A percentile compares a stretch with the other conserved stretches of the same genome.
Evolutionary conservation across 2,329 filamentous ascomycete species (phyloP).

Genomic region (Hyphodiscus sp.): DNA sequence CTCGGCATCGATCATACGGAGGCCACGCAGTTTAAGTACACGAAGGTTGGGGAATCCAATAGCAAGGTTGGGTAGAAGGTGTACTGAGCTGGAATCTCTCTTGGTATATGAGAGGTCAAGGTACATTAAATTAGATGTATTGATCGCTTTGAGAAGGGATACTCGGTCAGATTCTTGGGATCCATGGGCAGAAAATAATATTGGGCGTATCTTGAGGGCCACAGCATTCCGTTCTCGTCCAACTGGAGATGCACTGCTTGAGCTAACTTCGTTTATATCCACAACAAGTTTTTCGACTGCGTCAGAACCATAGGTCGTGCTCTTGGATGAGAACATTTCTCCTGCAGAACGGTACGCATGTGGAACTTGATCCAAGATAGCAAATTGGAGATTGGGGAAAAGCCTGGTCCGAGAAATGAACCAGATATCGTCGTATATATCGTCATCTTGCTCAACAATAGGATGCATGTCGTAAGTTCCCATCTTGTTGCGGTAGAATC

Average conservation of each 20-base stretch:
- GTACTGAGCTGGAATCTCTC: background rate
- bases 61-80: conserved; percentile 31
- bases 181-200: background rate
- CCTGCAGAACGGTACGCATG: too few relatives aligned
- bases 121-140: conserved; percentile 11
- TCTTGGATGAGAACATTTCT: too few relatives aligned
- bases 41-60: conserved; percentile 33
- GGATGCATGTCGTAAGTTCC: background rate
- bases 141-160: background rate
- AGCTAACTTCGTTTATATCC: too few relatives aligned
- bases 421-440: background rate
- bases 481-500: background rate
- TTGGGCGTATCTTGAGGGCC: background rate
- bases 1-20: conserved; percentile 40
- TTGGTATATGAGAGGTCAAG: conserved; percentile 17
- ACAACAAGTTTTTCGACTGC: too few relatives aligned
- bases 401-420: background rate
- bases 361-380: background rate
- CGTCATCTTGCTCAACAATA: background rate
- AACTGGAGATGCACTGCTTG: too few relatives aligned
- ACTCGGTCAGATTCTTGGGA: background rate
- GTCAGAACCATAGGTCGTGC: too few relatives aligned
- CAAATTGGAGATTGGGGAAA: background rate
- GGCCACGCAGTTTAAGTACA: conserved; percentile 43
- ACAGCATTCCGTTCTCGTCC: background rate